Conservation (phyloP, 192 early-diverging fungal species). For the Podila clonocystis region DNA sequence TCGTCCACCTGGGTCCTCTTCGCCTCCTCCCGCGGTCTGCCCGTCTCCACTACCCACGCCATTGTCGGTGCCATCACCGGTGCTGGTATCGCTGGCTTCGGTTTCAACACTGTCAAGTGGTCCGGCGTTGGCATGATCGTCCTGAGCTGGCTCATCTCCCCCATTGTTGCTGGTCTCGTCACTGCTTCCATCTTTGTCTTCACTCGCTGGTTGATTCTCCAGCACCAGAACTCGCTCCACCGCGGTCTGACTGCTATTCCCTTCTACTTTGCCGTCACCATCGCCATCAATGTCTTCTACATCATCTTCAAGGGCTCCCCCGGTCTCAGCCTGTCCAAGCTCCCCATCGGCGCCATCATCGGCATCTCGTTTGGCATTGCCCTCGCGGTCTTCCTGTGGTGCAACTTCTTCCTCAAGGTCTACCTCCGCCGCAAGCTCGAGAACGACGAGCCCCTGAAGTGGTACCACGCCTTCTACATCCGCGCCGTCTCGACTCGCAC, state of each 20-base stretch:
- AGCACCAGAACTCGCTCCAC: slow-evolving; percentile 63
- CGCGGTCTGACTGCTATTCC: slow-evolving; percentile 71
- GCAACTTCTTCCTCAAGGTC: slow-evolving; percentile 69
- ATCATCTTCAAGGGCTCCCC: slow-evolving; percentile 77
- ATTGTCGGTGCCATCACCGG: slow-evolving; percentile 78
- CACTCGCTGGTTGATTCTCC: slow-evolving; percentile 67
- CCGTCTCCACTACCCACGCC: slow-evolving; percentile 80
- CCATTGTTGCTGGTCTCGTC: slow-evolving; percentile 64
- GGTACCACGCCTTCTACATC: slow-evolving; percentile 68
- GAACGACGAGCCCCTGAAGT: slow-evolving; percentile 69
- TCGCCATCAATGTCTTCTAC: slow-evolving; percentile 71
- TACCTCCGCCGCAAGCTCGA: slow-evolving; percentile 70
- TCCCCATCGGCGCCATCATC: slow-evolving; percentile 58
- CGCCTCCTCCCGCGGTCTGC: slow-evolving; percentile 69
- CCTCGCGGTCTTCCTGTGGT: slow-evolving; percentile 57
- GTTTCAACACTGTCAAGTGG: slow-evolving; percentile 67
- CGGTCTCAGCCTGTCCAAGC: slow-evolving; percentile 38
- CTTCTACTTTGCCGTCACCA: slow-evolving; percentile 74
- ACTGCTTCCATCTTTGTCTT: slow-evolving; percentile 67
- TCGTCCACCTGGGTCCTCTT: slow-evolving; percentile 76
- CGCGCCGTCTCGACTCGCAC: slow-evolving; percentile 61
- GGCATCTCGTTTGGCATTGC: slow-evolving; percentile 72
- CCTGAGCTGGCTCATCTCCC: slow-evolving; percentile 74
- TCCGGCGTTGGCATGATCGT: slow-evolving; percentile 60
- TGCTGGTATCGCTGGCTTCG: slow-evolving; percentile 74